Evolutionary conservation across 305 asterid species (phyloP), one percentile per base, ranked within the genome.

Genomic region (Petunia hybrid): DNA sequence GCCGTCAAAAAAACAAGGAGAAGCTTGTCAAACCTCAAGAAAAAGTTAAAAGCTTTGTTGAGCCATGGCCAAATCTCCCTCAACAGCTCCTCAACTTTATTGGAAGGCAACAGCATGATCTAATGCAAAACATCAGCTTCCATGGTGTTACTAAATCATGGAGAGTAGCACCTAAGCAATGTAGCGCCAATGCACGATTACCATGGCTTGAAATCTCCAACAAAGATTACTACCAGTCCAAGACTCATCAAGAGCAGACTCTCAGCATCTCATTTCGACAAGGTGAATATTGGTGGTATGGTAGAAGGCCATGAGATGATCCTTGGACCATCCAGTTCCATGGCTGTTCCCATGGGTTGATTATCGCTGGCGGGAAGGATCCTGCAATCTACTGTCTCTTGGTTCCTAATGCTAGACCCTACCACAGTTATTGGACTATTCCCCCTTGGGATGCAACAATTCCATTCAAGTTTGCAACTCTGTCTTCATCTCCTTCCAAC

Each of bases 1-100:
- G 71, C 64, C 73, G 36, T 55, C 63, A 59, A 2, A 71, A 70
- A 51, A n/a, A 80, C 71, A 43, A 84, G 66, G 22, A 70, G n/a
- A 14, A 40, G 78, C 38, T 74, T 74, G 48, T 22, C 65, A 60
- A 53, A 53, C 57, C 51, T 53, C 57, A 10, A 53, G 57, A 31
- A 36, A n/a, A 46, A 31, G 8, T 36, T 82, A 76, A 48, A 74
- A 59, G 61, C 65, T 48, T 66, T 80, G 42, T 55, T 68, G 65
- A 56, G 71, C 66, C 82, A 78, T 88, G 89, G 91, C 85, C 88
- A 16, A 68, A 88, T 84, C 82, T 85, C 66, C 89, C 86, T 13
- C 68, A 41, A 31, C 85, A 85, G 16, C 83, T 85, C 65, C 64
- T 79, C 78, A 7, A 8, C 22, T 3, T 62, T 16, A 59, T 86